Evolutionary conservation across 495 filamentous ascomycete genomes (phyloP).

Genomic region (Cryomyces antarcticus): DNA sequence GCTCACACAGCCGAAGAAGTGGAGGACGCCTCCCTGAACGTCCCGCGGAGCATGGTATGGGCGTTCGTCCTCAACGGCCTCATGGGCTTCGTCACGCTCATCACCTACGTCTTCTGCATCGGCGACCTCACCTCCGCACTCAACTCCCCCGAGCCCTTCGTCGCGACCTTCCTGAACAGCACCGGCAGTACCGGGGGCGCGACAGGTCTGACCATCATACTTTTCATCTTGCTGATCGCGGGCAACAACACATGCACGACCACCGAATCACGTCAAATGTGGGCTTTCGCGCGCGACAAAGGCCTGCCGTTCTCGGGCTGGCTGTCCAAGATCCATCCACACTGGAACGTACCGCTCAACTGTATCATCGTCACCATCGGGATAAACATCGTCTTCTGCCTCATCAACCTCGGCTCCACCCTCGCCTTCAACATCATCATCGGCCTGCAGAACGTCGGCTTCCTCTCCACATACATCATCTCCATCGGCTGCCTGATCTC

Average conservation of each 20-base stretch:
- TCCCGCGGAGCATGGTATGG: constrained; percentile 13
- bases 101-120: constrained; percentile 15
- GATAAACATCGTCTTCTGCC: constrained; percentile 6
- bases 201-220: constrained; percentile 9
- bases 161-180: constrained; percentile 12
- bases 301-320: constrained; percentile 24
- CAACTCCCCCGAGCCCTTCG: constrained; percentile 7
- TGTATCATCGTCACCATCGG: constrained; percentile 11
- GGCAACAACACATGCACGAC: constrained; percentile 11
- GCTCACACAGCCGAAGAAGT: constrained; percentile 11
- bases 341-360: constrained; percentile 15
- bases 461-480: constrained; percentile 18
- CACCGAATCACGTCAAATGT: constrained; percentile 17
- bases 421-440: constrained; percentile 16
- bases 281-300: constrained; percentile 14
- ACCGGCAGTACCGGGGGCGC: constrained; percentile 9
- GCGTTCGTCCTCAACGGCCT: constrained; percentile 9
- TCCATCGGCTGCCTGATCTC: constrained; percentile 17
- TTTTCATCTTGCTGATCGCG: constrained; percentile 11
- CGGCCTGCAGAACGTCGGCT: constrained; percentile 6
- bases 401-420: constrained; percentile 15
- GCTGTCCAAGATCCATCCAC: constrained; percentile 16
- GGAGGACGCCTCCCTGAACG: constrained; percentile 11
- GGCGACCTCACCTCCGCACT: constrained; percentile 8
- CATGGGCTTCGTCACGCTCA: constrained; percentile 14